Evolutionary conservation across 306 rosid species (phyloP).

Genomic region (Cucumis sativus): DNA sequence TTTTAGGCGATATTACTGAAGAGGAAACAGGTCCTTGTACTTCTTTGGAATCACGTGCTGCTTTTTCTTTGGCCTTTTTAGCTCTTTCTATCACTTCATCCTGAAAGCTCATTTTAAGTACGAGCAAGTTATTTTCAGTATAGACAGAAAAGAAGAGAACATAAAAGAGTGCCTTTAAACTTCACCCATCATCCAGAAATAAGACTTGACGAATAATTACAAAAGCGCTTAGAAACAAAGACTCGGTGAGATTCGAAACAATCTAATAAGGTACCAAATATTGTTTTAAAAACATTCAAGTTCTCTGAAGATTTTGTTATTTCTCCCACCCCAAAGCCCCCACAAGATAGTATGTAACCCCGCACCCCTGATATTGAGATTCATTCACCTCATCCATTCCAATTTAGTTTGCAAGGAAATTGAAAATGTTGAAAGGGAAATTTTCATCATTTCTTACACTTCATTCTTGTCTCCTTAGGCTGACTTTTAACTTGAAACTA

Average conservation of each 20-base stretch:
- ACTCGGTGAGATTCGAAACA: neutral
- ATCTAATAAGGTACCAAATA: neutral
- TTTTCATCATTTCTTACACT: neutral
- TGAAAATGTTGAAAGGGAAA: neutral
- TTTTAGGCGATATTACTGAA: neutral
- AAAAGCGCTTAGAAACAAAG: neutral
- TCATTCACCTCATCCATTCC: neutral
- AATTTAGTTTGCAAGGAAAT: neutral
- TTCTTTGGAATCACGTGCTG: constrained; percentile 61
- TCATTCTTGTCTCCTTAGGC: neutral
- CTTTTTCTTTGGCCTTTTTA: constrained; percentile 67
- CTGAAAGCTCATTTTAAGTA: constrained; percentile 21
- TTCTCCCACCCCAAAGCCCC: neutral
- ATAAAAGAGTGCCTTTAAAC: neutral
- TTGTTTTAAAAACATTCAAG: neutral
- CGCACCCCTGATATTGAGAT: neutral
- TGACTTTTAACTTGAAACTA: neutral
- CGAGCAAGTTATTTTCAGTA: neutral
- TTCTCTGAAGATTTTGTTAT: neutral
- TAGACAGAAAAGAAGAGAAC: too few relatives aligned
- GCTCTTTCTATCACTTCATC: constrained; percentile 84
- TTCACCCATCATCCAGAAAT: neutral
- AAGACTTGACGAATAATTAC: neutral
- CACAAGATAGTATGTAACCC: neutral
- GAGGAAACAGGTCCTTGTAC: constrained; percentile 32